Percentiles rank a stretch among this genome's conserved stretches.
phyloP scores from a whole-genome alignment of 805 yeast species.

The Zygosaccharomyces gambellarensis region DNA sequence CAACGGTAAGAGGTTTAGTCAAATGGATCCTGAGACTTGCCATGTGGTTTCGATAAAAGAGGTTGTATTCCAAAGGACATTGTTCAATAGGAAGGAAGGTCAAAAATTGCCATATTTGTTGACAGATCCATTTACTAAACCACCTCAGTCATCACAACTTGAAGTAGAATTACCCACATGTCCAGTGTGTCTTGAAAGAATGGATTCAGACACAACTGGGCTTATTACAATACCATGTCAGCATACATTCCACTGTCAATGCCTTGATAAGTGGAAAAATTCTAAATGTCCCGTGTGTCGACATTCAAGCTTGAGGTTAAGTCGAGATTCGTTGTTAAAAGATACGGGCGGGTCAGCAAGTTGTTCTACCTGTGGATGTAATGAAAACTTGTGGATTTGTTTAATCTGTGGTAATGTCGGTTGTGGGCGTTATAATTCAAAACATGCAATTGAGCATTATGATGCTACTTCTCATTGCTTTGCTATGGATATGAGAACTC shows the following conservation, averaged over 20 bases:
- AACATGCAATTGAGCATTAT: constrained; percentile 82
- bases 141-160: constrained; percentile 14
- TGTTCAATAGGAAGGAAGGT: constrained; percentile 19
- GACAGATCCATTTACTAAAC: constrained; percentile 64
- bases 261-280: constrained; percentile 83
- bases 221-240: constrained; percentile 85
- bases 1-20: constrained; percentile 72
- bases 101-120: constrained; percentile 60
- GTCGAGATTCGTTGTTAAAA: constrained; percentile 25
- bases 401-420: constrained; percentile 88
- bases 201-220: constrained; percentile 79
- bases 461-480: constrained; percentile 77
- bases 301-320: constrained; percentile 48
- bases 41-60: constrained; percentile 68
- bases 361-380: constrained; percentile 56
- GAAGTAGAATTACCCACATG: constrained; percentile 76
- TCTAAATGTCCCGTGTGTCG: constrained; percentile 90
- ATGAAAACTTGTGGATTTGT: constrained; percentile 79
- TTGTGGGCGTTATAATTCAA: constrained; percentile 80
- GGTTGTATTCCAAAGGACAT: constrained; percentile 40
- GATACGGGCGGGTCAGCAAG: constrained; percentile 26
- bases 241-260: constrained; percentile 87
- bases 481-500: constrained; percentile 80
- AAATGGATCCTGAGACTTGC: constrained; percentile 86
- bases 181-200: constrained; percentile 85